These are phyloP conservation scores for Leptomonas pyrrhocoris DNA, from an alignment of 208 protist genomes.

Conservation along the genomic window DNA sequence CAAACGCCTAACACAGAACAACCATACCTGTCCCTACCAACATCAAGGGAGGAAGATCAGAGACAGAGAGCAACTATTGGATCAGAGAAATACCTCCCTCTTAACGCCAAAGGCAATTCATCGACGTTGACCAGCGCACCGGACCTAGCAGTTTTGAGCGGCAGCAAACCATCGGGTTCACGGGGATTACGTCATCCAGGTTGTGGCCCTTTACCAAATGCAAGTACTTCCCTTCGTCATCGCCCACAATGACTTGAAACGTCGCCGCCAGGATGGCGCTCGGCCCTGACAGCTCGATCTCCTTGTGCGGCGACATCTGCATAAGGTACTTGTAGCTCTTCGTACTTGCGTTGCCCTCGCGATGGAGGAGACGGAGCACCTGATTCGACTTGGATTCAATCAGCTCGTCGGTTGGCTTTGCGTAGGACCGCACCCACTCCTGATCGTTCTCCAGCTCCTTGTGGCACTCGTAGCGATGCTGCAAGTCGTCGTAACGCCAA, in stretches of 20 bases:
- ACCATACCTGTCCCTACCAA: no score
- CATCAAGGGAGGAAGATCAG: neutral
- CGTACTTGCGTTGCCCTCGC: constrained; percentile 65
- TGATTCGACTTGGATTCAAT: constrained; percentile 56
- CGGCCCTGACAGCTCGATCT: constrained; percentile 56
- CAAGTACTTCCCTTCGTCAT: constrained; percentile 71
- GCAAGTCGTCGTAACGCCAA: constrained; percentile 78
- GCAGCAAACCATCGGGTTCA: constrained; percentile 37
- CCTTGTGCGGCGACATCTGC: constrained; percentile 55
- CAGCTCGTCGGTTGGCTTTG: constrained; percentile 36
- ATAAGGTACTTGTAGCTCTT: constrained; percentile 84
- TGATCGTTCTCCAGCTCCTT: constrained; percentile 57
- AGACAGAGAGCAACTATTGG: neutral
- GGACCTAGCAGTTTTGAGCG: constrained; percentile 72
- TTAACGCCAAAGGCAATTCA: constrained; percentile 75
- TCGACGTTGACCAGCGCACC: constrained; percentile 62
- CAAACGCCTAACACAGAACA: no score
- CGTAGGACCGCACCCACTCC: constrained; percentile 63
- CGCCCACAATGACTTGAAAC: constrained; percentile 60
- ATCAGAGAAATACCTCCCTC: neutral
- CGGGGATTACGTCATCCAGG: constrained; percentile 65
- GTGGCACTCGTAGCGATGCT: constrained; percentile 67
- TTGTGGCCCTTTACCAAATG: constrained; percentile 76
- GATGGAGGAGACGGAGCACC: constrained; percentile 63
- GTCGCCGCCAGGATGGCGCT: constrained; percentile 70